phyloP scores from a whole-genome alignment of 805 yeast species.

The Metschnikowia koreensis region DNA sequence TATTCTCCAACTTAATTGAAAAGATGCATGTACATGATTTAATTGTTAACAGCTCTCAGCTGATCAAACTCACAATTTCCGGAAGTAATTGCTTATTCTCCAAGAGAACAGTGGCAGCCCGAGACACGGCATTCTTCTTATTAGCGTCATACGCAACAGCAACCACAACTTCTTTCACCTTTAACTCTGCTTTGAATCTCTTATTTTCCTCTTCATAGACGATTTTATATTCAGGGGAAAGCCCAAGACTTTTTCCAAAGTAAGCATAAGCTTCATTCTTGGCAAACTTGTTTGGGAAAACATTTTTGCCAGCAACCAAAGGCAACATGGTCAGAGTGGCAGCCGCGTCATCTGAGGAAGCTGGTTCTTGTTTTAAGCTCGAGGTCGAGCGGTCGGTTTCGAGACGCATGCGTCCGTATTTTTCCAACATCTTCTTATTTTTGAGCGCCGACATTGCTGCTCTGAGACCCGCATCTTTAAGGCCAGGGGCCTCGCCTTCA shows the following conservation, averaged over 20 bases:
- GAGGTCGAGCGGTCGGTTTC: conserved; percentile 22
- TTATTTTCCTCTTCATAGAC: conserved; percentile 22
- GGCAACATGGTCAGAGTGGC: conserved; percentile 22
- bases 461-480: conserved; percentile 73
- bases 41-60: background rate
- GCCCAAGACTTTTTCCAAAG: conserved; percentile 34
- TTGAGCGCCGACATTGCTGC: conserved; percentile 83
- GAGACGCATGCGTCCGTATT: conserved; percentile 54
- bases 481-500: conserved; percentile 63
- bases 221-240: conserved; percentile 34
- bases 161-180: conserved; percentile 27
- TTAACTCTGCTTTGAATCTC: conserved; percentile 28
- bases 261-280: conserved; percentile 40
- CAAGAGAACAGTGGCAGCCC: conserved; percentile 40
- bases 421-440: conserved; percentile 58
- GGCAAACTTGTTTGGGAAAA: conserved; percentile 33
- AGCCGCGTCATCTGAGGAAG: background rate
- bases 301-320: conserved; percentile 25
- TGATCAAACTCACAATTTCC: conserved; percentile 14
- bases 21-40: no score
- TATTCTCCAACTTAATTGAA: no score
- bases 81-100: conserved; percentile 22
- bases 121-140: conserved; percentile 40
- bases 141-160: conserved; percentile 35
- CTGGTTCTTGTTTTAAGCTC: conserved; percentile 4